Evolutionary conservation across 2,329 filamentous ascomycete genomes (phyloP).

Genomic region (Ascochyta clinopodiicola): DNA sequence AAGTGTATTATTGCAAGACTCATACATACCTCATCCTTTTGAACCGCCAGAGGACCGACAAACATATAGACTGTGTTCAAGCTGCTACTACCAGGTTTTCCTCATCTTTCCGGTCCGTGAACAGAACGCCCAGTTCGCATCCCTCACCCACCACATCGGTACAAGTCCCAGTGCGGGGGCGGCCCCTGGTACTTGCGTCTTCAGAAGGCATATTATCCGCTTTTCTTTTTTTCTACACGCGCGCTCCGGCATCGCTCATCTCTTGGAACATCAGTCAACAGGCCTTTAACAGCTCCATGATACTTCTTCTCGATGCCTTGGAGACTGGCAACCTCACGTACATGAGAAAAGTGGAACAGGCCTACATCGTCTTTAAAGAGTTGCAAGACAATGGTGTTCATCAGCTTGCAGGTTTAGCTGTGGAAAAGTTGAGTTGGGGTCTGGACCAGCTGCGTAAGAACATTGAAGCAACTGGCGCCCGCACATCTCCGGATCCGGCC

Average conservation of each 20-base stretch:
- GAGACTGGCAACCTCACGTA: constrained; percentile 48
- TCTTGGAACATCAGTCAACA: constrained; percentile 59
- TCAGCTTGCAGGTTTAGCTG: constrained; percentile 54
- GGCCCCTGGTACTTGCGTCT: constrained; percentile 51
- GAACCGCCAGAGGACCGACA: constrained; percentile 53
- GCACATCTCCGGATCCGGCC: constrained; percentile 14
- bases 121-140: constrained; percentile 17
- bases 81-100: not conserved
- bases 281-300: constrained; percentile 59
- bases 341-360: constrained; percentile 47
- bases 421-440: constrained; percentile 48
- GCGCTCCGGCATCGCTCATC: constrained; percentile 53
- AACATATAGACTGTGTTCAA: constrained; percentile 3
- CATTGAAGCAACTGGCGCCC: constrained; percentile 16
- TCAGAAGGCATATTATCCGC: constrained; percentile 52
- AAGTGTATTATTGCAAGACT: constrained; percentile 56
- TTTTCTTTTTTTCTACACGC: constrained; percentile 56
- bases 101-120: constrained; percentile 23
- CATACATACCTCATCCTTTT: constrained; percentile 58
- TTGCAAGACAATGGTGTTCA: constrained; percentile 54
- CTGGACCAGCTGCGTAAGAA: constrained; percentile 30
- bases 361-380: constrained; percentile 52
- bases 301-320: constrained; percentile 55
- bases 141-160: constrained; percentile 25
- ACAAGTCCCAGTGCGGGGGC: constrained; percentile 41